Conservation (phyloP, 2,329 filamentous ascomycete species). For the Exophiala sideris region DNA sequence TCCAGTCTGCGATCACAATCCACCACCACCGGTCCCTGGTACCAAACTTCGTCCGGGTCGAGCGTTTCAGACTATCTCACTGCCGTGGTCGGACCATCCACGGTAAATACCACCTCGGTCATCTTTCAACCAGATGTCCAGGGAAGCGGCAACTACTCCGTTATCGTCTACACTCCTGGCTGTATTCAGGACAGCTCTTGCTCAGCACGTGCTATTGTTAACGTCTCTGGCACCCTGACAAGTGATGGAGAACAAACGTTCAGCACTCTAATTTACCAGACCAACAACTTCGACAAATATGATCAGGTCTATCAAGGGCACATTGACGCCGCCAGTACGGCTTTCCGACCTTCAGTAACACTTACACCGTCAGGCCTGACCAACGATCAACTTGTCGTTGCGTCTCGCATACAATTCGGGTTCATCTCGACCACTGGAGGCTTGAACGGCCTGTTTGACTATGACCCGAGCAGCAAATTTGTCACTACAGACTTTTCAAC, state of each 20-base stretch:
- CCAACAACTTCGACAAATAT: conserved; percentile 95
- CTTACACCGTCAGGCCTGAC: conserved; percentile 67
- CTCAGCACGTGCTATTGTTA: conserved; percentile 70
- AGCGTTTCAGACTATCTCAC: conserved; percentile 77
- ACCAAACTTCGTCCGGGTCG: conserved; percentile 58
- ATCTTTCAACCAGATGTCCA: conserved; percentile 80
- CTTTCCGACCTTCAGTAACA: conserved; percentile 78
- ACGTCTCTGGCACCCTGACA: conserved; percentile 71
- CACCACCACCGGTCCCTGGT: conserved; percentile 71
- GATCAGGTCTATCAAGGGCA: conserved; percentile 85
- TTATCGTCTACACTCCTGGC: conserved; percentile 89
- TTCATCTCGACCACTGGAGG: conserved; percentile 63
- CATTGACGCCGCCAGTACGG: conserved; percentile 69
- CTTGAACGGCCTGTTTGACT: conserved; percentile 88
- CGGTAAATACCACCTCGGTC: conserved; percentile 59
- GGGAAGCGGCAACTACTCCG: conserved; percentile 85
- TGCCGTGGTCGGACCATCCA: conserved; percentile 58
- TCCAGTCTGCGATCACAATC: conserved; percentile 58
- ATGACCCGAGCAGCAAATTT: conserved; percentile 62
- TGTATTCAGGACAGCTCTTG: conserved; percentile 80
- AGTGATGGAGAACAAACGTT: conserved; percentile 46
- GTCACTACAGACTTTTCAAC: conserved; percentile 61
- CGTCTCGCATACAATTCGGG: conserved; percentile 78
- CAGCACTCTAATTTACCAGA: conserved; percentile 71
- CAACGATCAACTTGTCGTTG: conserved; percentile 69